Evolutionary conservation across 305 asterid species (phyloP).

Genomic region (Rubia peregrina): DNA sequence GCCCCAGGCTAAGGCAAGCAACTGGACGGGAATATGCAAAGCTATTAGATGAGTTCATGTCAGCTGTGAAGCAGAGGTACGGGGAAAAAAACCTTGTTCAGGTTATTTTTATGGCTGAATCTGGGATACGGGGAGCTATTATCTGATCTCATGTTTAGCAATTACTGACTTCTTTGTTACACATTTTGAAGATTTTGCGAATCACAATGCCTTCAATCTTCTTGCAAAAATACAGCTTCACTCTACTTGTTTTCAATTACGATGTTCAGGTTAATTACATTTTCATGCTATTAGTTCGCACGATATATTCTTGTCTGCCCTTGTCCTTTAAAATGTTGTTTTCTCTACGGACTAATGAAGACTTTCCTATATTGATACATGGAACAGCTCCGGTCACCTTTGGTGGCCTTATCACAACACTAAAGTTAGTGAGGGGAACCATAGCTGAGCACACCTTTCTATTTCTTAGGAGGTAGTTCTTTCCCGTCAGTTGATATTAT

Average conservation of each 20-base stretch:
- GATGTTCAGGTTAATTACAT: slow-evolving; percentile 71
- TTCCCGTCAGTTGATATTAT: too few species aligned
- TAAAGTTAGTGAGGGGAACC: slow-evolving; percentile 72
- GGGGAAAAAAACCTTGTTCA: slow-evolving; percentile 97
- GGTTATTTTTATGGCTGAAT: slow-evolving; percentile 29
- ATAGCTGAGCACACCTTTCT: slow-evolving; percentile 79
- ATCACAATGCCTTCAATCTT: slow-evolving; percentile 95
- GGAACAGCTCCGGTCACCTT: slow-evolving; percentile 99
- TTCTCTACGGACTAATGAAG: slow-evolving; percentile 4
- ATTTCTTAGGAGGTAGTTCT: too few species aligned
- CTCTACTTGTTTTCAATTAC: slow-evolving; percentile 92
- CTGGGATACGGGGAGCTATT: not conserved
- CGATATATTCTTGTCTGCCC: slow-evolving; percentile 3
- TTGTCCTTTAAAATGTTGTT: not conserved
- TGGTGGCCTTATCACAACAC: slow-evolving; percentile 74
- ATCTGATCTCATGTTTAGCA: slow-evolving; percentile 8
- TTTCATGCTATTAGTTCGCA: not conserved
- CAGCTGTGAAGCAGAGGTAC: slow-evolving; percentile 81
- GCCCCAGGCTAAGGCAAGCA: slow-evolving; percentile 85
- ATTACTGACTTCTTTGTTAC: slow-evolving; percentile 18
- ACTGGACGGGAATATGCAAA: slow-evolving; percentile 98
- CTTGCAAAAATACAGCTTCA: slow-evolving; percentile 76
- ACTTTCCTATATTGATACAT: slow-evolving; percentile 31
- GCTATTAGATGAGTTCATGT: slow-evolving; percentile 83
- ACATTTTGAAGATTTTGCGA: slow-evolving; percentile 97